Evolutionary conservation across 305 asterid genomes (phyloP), one percentile per base, ranked within the genome.

Genomic region (Solanum chacoense): DNA sequence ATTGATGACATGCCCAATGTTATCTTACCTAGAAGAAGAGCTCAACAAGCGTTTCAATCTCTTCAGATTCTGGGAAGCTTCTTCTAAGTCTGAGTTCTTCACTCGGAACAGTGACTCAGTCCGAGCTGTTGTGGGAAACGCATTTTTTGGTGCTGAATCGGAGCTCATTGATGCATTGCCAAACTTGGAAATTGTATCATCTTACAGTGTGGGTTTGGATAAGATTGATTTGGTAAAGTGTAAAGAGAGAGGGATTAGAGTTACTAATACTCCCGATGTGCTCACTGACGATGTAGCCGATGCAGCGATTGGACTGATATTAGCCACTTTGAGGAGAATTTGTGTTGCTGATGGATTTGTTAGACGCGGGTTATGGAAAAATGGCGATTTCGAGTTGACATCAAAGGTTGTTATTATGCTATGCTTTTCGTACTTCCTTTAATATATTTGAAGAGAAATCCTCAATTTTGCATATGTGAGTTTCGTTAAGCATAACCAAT

Each of bases 201-300:
- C 85, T 88, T 94, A 85, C 92, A 95, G 98, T 90, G 97, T 96
- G 18, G 99, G 99, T 1, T 91, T 94, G 42, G 99, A 96, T 45
- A 96, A 92, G 72, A 94, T 97, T 90, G 98, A 97, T 90, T 36
- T 97, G 89, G 87, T 24, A 0, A 93, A 93, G 88, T 97, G 99
- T 36, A 89, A 59, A 87, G 95, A 94, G 86, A 93, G 91, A 63
- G 96, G 98, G 28, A 93, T 97, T 93, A 92, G 90, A 90, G 98
- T 97, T 72, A 93, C 98, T 55, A 94, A 96, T 90, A 94, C 98
- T 2, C 98, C 98, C 18, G 96, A 96, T 87, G 98, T 96, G 88
- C 91, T 95, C 63, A 94, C 98, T 1, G 96, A 92, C 20, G 98
- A 95, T 90, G 98, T 96, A 84, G 98, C 99, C 20, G 98, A 96